phyloP scores from a whole-genome alignment of 768 basidiomycete species.

The Boletus pseudo-olivaceus region DNA sequence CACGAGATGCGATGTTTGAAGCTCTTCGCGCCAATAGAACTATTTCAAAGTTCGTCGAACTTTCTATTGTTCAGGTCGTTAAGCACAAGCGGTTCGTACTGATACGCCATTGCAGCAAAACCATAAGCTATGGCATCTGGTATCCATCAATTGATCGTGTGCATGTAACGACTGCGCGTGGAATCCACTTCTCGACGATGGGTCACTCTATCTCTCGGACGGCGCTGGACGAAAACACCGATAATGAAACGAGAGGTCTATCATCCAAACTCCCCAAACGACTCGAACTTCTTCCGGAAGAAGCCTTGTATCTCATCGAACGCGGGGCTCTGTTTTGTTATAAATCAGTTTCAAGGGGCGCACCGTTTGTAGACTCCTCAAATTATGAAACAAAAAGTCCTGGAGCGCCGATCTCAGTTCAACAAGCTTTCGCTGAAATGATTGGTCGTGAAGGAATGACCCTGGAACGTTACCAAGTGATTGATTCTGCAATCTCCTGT shows the following conservation, averaged over 20 bases:
- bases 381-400: slow-evolving; percentile 38
- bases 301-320: slow-evolving; percentile 91
- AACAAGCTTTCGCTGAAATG: slow-evolving; percentile 86
- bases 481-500: slow-evolving; percentile 8
- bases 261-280: slow-evolving; percentile 52
- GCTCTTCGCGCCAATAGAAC: slow-evolving; percentile 71
- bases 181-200: slow-evolving; percentile 78
- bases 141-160: slow-evolving; percentile 59
- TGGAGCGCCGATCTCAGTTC: slow-evolving; percentile 83
- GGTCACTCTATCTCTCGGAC: slow-evolving; percentile 71
- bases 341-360: slow-evolving; percentile 43
- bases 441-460: slow-evolving; percentile 75
- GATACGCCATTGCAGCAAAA: slow-evolving; percentile 48
- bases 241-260: background rate
- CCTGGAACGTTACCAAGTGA: slow-evolving; percentile 85
- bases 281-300: slow-evolving; percentile 90
- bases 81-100: background rate
- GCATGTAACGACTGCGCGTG: slow-evolving; percentile 68
- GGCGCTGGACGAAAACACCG: slow-evolving; percentile 29
- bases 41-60: slow-evolving; percentile 60
- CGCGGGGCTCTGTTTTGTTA: slow-evolving; percentile 85
- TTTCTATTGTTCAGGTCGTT: background rate
- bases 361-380: slow-evolving; percentile 10
- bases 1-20: slow-evolving; percentile 84
- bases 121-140: slow-evolving; percentile 81